Evolutionary conservation across 2,329 filamentous ascomycete species (phyloP), one percentile per base, ranked within the genome.

Genomic region (Fusarium xylarioides): DNA sequence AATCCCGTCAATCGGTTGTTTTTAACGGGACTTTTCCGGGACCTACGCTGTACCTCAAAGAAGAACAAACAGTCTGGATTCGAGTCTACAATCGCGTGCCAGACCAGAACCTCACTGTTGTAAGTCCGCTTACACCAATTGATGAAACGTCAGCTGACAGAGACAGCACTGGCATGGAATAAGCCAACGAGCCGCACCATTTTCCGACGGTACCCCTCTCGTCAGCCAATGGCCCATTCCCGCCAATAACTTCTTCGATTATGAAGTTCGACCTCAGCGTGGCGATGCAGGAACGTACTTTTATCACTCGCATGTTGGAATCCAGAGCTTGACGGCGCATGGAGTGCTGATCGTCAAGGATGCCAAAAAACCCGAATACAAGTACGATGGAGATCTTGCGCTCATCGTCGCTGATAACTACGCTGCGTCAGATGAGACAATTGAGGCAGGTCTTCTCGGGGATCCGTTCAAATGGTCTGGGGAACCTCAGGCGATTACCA

Each of bases 121-220:
- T 74, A 40, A 37, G 71, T 63, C 7, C 12, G 11, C 7, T 8
- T 15, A 1, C 2, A 18, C 8, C 2, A 30, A 50, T 28, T 6
- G 16, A 50, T 2, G 21, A 50, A 50, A 16, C 4, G 23, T 14
- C 6, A 40, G 26, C 60, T 74, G n/a, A 74, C 56, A 32, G 10
- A 8, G 42, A 4, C 28, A 91, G 87, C 91, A 92, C 76, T 92
- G 91, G 91, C 91, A 92, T 80, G 91, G 91, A 18, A 83, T 93
- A 14, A 86, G 85, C 21, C 87, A 89, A 77, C 82, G 86, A 37
- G 84, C 86, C 37, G 87, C 89, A 2, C 89, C 89, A 1, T 92
- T 91, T 79, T 89, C 90, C 3, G 91, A 92, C 71, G 91, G 91
- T 8, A 85, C 88, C 0, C 89, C 90, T 2, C 79, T 84, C 35